A percentile compares a stretch with the other conserved stretches of the same genome.
Conservation (phyloP, 2,329 filamentous ascomycete species). For the Penicillium italicum region DNA sequence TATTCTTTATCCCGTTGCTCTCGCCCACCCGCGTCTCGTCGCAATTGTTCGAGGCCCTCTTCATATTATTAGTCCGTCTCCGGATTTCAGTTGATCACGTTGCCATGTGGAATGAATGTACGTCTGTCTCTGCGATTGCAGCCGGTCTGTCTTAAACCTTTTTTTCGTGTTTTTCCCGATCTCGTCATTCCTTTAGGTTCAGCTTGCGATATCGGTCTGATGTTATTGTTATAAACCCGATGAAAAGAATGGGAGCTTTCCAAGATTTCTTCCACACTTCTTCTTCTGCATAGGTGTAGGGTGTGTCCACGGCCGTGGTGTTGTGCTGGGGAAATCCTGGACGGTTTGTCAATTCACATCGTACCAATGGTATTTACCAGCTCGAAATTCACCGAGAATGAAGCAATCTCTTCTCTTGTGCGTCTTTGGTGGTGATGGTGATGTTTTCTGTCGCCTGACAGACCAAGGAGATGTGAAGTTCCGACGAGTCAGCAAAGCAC, state of each 20-base stretch:
- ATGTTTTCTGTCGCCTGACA: not conserved
- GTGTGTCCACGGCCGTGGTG: not conserved
- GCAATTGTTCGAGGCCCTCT: not conserved
- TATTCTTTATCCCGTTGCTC: constrained; percentile 1
- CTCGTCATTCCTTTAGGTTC: not conserved
- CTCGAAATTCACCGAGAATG: not conserved
- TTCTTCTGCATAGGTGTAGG: not conserved
- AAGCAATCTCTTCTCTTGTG: not conserved
- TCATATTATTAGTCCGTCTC: constrained; percentile 4
- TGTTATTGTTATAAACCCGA: not conserved
- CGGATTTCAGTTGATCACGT: constrained; percentile 14
- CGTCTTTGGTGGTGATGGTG: not conserved
- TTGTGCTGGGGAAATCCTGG: no score
- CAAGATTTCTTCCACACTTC: not conserved
- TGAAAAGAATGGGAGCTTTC: not conserved
- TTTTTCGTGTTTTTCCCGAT: not conserved
- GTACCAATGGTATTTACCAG: not conserved
- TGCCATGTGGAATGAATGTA: constrained; percentile 26
- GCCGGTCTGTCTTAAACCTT: constrained; percentile 10
- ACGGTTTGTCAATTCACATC: not conserved
- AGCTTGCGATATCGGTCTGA: not conserved
- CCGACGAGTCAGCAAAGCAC: not conserved
- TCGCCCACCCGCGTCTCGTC: not conserved
- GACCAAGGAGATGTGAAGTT: not conserved
- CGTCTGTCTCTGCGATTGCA: constrained; percentile 15